Base-by-base conservation (phyloP, 768 basidiomycete genomes). In the Tylopilus plumbeoviolaceoides region DNA sequence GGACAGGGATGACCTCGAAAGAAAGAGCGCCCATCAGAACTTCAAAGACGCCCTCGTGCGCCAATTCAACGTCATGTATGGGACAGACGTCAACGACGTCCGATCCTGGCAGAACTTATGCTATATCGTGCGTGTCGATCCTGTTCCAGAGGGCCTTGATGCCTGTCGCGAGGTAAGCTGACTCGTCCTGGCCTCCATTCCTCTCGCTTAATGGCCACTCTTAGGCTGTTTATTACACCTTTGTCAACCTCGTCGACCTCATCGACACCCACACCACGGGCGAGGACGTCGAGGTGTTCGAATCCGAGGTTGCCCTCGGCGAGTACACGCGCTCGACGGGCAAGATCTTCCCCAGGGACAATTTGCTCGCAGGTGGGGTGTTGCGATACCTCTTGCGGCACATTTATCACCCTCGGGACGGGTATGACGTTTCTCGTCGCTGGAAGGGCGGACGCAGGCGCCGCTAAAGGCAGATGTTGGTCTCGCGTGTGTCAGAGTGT, bases 321-420 rank as follows among this genome's bases (percentile, higher is more conserved):
- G 8, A 17, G 7, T 51, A 51, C 11, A 51, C 50, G 6, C n/a
- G 4, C 14, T 14, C n/a, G 21, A 52, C 53, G 1, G 57, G 59
- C 10, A 59, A 63, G 40, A 50, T 23, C 3, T 62, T 62, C 0
- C 62, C 61, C 0, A 60, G 27, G 5, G 52, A 62, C 1, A 57
- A 45, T 18, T 54, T 54, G 2, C 45, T 51, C 5, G 62, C 62
- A 27, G 61, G 61, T 7, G 62, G 62, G 0, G 9, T 62, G 10
- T 21, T 62, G 15, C 50, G 43, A 1, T 51, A 50, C 31, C 51
- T 62, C 27, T 27, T 63, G 8, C 61, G 62, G 1, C 58, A 57
- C 28, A 60, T 62, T 23, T 3, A 20, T n/a, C 39, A 40, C 20
- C 39, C 39, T 11, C 39, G 39, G 9, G 20, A 21, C 10, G 39